Base-by-base conservation (phyloP, 177 flowering plant genomes). In the Vitis hybrid region DNA sequence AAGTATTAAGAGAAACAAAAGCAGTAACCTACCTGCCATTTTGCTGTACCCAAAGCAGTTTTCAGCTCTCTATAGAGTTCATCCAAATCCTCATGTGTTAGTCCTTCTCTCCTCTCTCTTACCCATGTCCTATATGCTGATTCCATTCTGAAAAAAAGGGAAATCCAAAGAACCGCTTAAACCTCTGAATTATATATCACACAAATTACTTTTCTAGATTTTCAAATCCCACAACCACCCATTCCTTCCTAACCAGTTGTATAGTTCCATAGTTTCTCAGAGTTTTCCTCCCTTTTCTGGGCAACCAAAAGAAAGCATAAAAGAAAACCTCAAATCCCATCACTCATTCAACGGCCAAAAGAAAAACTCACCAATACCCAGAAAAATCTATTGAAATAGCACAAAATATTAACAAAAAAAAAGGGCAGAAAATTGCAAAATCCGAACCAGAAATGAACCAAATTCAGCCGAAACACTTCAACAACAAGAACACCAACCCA, bases 31-130 rank as follows among this genome's bases (percentile, higher is more conserved):
- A 89, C 98, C 97, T 94, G 98, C 98, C 98, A 94, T 79, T 91
- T 94, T 19, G 97, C 89, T 54, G 94, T 94, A 30, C 97, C 94
- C 70, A 94, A 74, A 60, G 94, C 88, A 55, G 88, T 87, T 69
- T 88, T 93, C 14, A 94, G 87, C 78, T 94, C 97, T 70, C 87
- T 82, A 13, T 75, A 72, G 7, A 88, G 75, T 60, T 89, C 88
- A 71, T 85, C 83, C 61, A 79, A 77, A 74, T 82, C 80, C 50
- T 79, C 78, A 6, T 72, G 50, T 19, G 69, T 66, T 50, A 74
- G 10, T 12, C 84, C 87, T 72, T 84, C 87, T 75, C 72, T 85
- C 78, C 81, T 82, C 72, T 80, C 84, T 70, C 85, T 80, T 23
- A 80, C 50, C 98, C 98, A 91, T 72, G 76, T 56, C 70, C 96